Conservation (phyloP, 2,329 filamentous ascomycete genomes). For the Alternaria angustiovoidea region DNA sequence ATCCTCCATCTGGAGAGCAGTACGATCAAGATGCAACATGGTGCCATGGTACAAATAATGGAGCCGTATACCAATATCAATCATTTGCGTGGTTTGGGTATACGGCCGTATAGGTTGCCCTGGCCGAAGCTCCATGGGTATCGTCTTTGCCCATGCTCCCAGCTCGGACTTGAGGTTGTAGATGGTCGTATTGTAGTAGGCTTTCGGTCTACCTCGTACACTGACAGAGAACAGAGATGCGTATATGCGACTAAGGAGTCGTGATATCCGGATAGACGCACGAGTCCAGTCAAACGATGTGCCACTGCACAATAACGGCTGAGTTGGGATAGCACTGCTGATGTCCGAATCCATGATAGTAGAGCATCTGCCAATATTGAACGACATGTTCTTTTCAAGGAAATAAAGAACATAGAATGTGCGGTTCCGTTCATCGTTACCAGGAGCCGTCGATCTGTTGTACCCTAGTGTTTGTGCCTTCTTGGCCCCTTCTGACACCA, state of each 20-base stretch:
- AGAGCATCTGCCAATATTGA: conserved; percentile 43
- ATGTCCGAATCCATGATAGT: conserved; percentile 34
- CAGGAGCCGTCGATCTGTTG: conserved; percentile 31
- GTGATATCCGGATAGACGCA: not conserved
- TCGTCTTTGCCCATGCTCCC: not conserved
- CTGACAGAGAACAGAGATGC: not conserved
- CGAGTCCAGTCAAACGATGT: not conserved
- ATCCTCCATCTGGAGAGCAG: not conserved
- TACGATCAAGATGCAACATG: not conserved
- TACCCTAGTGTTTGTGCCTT: conserved; percentile 46
- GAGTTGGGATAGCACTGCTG: not conserved
- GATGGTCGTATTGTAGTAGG: not conserved
- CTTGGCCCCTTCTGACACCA: conserved; percentile 26
- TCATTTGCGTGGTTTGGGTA: not conserved
- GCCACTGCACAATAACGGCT: conserved; percentile 32
- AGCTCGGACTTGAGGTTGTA: not conserved
- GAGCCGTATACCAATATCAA: not conserved
- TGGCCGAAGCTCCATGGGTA: not conserved
- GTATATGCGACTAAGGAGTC: not conserved
- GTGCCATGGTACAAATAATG: not conserved
- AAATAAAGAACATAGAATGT: conserved; percentile 55
- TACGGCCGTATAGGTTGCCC: not conserved
- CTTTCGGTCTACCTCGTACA: not conserved
- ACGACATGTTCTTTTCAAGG: conserved; percentile 50
- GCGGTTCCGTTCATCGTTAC: conserved; percentile 24